A percentile compares a stretch with the other conserved stretches of the same genome.
phyloP scores from a whole-genome alignment of 371 early-diverging fungal species.

The Mortierella sp. region DNA sequence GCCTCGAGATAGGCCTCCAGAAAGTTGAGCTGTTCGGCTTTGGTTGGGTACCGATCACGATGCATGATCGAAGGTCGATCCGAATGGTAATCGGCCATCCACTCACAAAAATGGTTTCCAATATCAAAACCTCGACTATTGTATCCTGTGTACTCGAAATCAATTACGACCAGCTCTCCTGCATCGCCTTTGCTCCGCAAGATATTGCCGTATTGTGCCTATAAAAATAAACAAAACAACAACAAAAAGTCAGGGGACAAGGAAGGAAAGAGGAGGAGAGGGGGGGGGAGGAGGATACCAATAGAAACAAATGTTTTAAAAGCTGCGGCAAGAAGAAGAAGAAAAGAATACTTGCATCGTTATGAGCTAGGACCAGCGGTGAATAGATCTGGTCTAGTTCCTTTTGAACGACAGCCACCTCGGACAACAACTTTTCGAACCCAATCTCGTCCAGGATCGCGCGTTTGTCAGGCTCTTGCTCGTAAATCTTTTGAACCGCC shows the following conservation, averaged over 20 bases:
- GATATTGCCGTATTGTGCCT: conserved; percentile 88
- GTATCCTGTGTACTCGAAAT: conserved; percentile 91
- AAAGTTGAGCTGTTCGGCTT: conserved; percentile 66
- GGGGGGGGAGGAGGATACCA: not conserved
- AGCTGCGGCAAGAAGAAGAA: no score
- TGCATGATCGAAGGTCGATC: conserved; percentile 62
- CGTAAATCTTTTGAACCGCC: conserved; percentile 41
- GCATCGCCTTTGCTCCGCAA: conserved; percentile 60
- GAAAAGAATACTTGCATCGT: conserved; percentile 69
- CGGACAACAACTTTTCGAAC: conserved; percentile 55
- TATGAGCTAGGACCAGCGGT: conserved; percentile 86
- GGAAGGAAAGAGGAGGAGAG: not conserved
- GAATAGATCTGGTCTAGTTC: conserved; percentile 55
- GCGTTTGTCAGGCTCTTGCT: conserved; percentile 43
- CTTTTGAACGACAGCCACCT: conserved; percentile 59
- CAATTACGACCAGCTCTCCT: conserved; percentile 76
- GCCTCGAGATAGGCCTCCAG: conserved; percentile 73
- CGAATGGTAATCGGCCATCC: conserved; percentile 85
- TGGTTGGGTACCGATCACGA: conserved; percentile 64
- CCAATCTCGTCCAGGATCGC: conserved; percentile 52
- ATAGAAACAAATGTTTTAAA: not conserved
- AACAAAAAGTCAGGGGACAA: conserved; percentile 12
- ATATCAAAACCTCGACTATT: conserved; percentile 87
- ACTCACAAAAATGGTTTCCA: conserved; percentile 92
- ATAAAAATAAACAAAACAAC: not conserved